A percentile compares a stretch with the other conserved stretches of the same genome.
Conservation (phyloP, 148 eudicot genomes). For the Silene latifolia region DNA sequence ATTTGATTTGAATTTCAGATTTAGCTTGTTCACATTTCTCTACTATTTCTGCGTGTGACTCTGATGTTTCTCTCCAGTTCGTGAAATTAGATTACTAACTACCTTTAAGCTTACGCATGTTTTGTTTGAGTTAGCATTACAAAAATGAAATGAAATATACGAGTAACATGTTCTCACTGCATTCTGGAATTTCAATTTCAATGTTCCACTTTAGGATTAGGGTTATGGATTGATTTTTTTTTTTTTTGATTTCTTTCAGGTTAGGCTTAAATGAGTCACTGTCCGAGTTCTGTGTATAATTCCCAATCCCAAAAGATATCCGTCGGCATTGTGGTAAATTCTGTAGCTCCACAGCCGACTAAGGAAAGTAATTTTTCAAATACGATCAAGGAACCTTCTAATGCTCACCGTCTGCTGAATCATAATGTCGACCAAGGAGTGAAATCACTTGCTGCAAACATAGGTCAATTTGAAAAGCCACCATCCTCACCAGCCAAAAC, state of each 20-base stretch:
- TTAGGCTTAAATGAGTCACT: conserved; percentile 44
- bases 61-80: neutral
- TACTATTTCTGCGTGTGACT: neutral
- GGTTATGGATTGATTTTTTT: conserved; percentile 10
- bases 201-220: neutral
- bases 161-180: neutral
- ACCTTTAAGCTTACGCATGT: too few species aligned
- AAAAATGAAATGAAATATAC: too few species aligned
- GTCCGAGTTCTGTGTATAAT: conserved; percentile 54
- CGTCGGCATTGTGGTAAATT: conserved; percentile 56
- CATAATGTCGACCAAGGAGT: conserved; percentile 16
- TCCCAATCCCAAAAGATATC: conserved; percentile 80
- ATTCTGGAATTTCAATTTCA: neutral
- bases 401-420: conserved; percentile 24
- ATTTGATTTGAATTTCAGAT: too few species aligned
- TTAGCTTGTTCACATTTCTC: neutral
- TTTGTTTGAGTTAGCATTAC: too few species aligned
- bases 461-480: conserved; percentile 24
- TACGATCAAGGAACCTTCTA: conserved; percentile 25
- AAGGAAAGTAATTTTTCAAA: conserved; percentile 23
- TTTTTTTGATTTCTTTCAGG: conserved; percentile 18
- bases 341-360: conserved; percentile 23
- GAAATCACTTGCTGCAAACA: conserved; percentile 9
- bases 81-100: neutral
- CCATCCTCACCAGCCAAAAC: conserved; percentile 20